Conservation (phyloP, 1,284 basidiomycete species). For the Agaricales sp. region DNA sequence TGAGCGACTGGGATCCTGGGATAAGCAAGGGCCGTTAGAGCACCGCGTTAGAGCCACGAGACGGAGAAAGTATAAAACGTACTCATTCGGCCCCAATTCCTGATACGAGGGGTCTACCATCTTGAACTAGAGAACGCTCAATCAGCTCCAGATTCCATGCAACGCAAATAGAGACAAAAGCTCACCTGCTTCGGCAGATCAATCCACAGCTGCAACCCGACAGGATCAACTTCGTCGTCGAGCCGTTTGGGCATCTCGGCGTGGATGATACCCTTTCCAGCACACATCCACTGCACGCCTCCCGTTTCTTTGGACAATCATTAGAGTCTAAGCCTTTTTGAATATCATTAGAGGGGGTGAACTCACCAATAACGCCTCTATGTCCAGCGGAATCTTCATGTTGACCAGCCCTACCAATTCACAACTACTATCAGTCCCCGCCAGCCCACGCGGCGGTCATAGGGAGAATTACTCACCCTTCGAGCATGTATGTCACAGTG, state of each 20-base stretch:
- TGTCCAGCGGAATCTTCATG: slow-evolving; percentile 95
- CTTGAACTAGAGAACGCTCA: slow-evolving; percentile 48
- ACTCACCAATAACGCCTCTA: slow-evolving; percentile 54
- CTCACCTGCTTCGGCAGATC: slow-evolving; percentile 75
- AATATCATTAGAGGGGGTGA: background rate
- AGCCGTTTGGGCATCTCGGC: slow-evolving; percentile 86
- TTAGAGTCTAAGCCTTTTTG: background rate
- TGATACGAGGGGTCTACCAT: slow-evolving; percentile 77
- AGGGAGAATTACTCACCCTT: slow-evolving; percentile 42
- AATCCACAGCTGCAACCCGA: slow-evolving; percentile 89
- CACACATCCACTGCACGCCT: slow-evolving; percentile 94
- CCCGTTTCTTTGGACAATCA: slow-evolving; percentile 46
- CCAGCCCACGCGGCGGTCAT: background rate
- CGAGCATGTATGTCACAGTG: slow-evolving; percentile 82
- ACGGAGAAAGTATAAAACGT: slow-evolving; percentile 14
- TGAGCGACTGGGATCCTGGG: slow-evolving; percentile 62
- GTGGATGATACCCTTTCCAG: slow-evolving; percentile 72
- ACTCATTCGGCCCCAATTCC: slow-evolving; percentile 59
- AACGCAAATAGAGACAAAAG: slow-evolving; percentile 2
- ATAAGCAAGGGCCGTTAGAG: slow-evolving; percentile 3
- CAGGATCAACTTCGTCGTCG: slow-evolving; percentile 53
- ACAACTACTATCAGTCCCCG: too few relatives aligned
- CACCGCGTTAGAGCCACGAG: slow-evolving; percentile 5
- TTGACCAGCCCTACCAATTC: slow-evolving; percentile 36
- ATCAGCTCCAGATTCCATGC: slow-evolving; percentile 10